Evolutionary conservation across 139 green algal species (phyloP), one percentile per base, ranked within the genome.

Genomic region (Chlamydomonas schloesseri): DNA sequence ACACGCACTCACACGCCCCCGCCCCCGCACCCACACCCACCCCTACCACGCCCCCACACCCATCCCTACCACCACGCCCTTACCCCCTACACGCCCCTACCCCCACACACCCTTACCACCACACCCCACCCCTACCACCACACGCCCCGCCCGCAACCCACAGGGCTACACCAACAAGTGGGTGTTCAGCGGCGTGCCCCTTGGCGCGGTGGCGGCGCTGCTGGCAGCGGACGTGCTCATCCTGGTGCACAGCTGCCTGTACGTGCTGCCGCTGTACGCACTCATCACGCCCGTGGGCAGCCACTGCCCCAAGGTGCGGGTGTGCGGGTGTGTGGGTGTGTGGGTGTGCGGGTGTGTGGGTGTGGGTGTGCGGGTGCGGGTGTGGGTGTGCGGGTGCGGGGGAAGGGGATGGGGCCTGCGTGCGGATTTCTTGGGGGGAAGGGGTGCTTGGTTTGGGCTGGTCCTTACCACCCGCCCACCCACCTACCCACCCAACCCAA

Each of bases 271-370:
- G 58, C 71, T 81, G 3, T 87, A 87, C 53, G 82, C 82, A 21
- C 71, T 87, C 42, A 87, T 87, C 42, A 73, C 50, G 37, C 82
- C 82, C 2, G 71, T 87, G 11, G 82, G 82, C 58, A 57, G 26
- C 21, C 82, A 87, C 82, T 87, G 82, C 72, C 82, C 82, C 37
- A 87, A 87, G 79, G 79, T 85, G 46, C n/a, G 79, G 15, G 0
- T 13, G 62, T 33, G 55, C 8, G 55, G 55, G 6, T 26, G 55
- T 64, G 55, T 29, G 21, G 21, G 18, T 5, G 42, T 5, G 2
- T 10, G 55, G 55, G 55, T 2, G 55, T 64, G 10, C 8, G 55
- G 20, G 55, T 64, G 55, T 29, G 21, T 3, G 18, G 42, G 42
- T 5, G 2, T 10, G 55, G 55, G 55, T 2, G 55, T 64, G 10